phyloP scores from a whole-genome alignment of 495 filamentous ascomycete genomes.

The Aspergillus wentii region DNA sequence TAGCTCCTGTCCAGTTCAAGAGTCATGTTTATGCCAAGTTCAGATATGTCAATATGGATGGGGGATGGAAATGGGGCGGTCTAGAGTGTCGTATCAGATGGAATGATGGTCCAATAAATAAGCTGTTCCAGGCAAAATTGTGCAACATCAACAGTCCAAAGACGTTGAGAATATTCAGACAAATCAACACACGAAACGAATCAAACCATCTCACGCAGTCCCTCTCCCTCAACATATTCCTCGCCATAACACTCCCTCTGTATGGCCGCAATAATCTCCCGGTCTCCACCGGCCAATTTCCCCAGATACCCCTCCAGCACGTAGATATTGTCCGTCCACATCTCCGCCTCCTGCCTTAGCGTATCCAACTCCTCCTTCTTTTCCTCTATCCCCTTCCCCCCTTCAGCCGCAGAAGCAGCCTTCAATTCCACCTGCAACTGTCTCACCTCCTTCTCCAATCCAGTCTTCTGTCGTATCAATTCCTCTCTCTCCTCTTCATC shows the following conservation, averaged over 20 bases:
- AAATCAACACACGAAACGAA: background rate
- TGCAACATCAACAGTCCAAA: background rate
- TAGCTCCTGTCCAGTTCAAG: too few relatives aligned
- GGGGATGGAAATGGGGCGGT: too few relatives aligned
- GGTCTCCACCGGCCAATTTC: constrained; percentile 45
- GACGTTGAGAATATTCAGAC: background rate
- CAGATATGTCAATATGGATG: too few relatives aligned
- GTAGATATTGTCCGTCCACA: constrained; percentile 62
- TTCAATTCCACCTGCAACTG: constrained; percentile 20
- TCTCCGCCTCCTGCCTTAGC: constrained; percentile 42
- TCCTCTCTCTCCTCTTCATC: constrained; percentile 16
- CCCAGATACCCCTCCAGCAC: constrained; percentile 57
- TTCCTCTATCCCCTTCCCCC: constrained; percentile 45
- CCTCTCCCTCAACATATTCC: constrained; percentile 60
- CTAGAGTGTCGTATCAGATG: too few relatives aligned
- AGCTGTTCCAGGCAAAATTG: too few relatives aligned
- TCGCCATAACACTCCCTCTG: constrained; percentile 55
- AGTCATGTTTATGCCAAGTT: too few relatives aligned
- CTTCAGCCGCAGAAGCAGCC: constrained; percentile 14
- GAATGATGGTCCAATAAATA: too few relatives aligned
- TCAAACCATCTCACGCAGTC: constrained; percentile 42
- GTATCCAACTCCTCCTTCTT: constrained; percentile 44
- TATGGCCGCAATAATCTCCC: constrained; percentile 44
- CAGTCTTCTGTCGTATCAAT: constrained; percentile 19
- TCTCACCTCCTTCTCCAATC: constrained; percentile 20